A percentile compares a stretch with the other conserved stretches of the same genome.
These are phyloP conservation scores for Dioscorea dumetorum DNA, from an alignment of 106 monocot genomes.

Conservation along the genomic window DNA sequence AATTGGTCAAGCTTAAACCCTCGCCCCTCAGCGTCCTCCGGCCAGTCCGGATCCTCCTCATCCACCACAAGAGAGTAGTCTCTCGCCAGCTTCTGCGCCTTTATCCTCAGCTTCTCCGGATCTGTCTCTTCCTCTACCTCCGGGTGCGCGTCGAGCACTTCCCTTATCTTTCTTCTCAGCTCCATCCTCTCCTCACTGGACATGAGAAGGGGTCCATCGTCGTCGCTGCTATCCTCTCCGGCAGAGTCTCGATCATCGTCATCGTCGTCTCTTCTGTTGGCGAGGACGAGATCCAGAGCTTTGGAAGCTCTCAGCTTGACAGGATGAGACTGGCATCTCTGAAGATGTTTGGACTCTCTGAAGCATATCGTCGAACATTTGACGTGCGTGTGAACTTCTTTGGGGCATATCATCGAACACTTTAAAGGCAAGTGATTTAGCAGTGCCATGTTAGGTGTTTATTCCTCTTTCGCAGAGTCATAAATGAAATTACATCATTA, in stretches of 20 bases:
- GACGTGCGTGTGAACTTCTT: conserved; percentile 3
- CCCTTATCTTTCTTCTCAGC: conserved; percentile 63
- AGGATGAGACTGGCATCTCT: not conserved
- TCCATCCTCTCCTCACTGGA: conserved; percentile 51
- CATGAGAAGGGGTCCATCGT: conserved; percentile 32
- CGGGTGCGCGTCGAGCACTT: conserved; percentile 42
- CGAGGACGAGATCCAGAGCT: conserved; percentile 18
- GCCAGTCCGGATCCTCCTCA: conserved; percentile 91
- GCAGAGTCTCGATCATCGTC: conserved; percentile 20
- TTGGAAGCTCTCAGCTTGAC: conserved; percentile 22
- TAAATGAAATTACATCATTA: too few relatives aligned
- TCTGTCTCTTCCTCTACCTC: conserved; percentile 52
- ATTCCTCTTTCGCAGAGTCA: too few relatives aligned
- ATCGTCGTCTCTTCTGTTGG: conserved; percentile 16
- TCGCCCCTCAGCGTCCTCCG: conserved; percentile 77
- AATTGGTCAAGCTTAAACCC: conserved; percentile 86
- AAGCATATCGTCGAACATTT: not conserved
- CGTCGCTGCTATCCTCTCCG: conserved; percentile 8
- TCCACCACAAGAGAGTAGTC: conserved; percentile 79
- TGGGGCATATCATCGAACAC: conserved; percentile 22
- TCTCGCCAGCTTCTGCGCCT: conserved; percentile 57
- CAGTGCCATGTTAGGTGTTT: too few relatives aligned
- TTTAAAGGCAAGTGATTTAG: conserved; percentile 2
- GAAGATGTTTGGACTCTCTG: not conserved
- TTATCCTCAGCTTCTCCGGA: conserved; percentile 44